Percentiles rank a stretch among this genome's conserved stretches.
Evolutionary conservation across 1,284 basidiomycete species (phyloP).

Genomic region (Leccinum subrobustum): DNA sequence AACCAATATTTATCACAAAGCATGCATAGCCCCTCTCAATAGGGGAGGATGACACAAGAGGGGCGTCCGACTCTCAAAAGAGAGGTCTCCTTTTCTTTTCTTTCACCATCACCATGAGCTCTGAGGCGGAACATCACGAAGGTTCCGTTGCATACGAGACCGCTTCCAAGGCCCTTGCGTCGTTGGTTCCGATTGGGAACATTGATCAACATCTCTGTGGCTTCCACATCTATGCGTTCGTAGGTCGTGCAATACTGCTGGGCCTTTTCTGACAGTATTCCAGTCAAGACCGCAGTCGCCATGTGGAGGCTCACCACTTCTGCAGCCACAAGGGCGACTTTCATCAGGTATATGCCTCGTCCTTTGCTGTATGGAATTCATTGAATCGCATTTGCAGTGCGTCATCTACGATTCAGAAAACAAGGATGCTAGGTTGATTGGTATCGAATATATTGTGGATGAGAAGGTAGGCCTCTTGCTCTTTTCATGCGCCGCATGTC

Average conservation of each 20-base stretch:
- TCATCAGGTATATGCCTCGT: conserved; percentile 15
- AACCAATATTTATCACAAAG: not conserved
- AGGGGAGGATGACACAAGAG: conserved; percentile 12
- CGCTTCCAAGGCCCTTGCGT: conserved; percentile 40
- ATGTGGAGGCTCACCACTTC: conserved; percentile 33
- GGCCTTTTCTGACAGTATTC: not conserved
- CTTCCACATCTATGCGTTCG: conserved; percentile 38
- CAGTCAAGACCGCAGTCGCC: not conserved
- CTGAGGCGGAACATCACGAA: conserved; percentile 11
- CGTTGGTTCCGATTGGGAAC: conserved; percentile 44
- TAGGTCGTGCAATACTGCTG: conserved; percentile 13
- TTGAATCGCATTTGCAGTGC: conserved; percentile 26
- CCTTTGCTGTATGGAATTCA: not conserved
- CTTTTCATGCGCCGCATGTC: not conserved
- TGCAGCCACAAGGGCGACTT: conserved; percentile 29
- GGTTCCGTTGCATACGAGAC: conserved; percentile 23
- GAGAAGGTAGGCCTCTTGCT: conserved; percentile 32
- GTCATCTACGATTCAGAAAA: conserved; percentile 48
- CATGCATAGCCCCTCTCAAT: conserved; percentile 8
- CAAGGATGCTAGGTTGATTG: conserved; percentile 47
- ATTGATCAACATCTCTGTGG: conserved; percentile 51
- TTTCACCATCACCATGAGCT: conserved; percentile 12
- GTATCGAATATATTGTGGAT: conserved; percentile 52
- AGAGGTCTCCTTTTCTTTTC: not conserved
- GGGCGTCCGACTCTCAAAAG: conserved; percentile 1